Evolutionary conservation across 106 monocot genomes (phyloP), one percentile per base, ranked within the genome.

Genomic region (Vanilla planifolia): DNA sequence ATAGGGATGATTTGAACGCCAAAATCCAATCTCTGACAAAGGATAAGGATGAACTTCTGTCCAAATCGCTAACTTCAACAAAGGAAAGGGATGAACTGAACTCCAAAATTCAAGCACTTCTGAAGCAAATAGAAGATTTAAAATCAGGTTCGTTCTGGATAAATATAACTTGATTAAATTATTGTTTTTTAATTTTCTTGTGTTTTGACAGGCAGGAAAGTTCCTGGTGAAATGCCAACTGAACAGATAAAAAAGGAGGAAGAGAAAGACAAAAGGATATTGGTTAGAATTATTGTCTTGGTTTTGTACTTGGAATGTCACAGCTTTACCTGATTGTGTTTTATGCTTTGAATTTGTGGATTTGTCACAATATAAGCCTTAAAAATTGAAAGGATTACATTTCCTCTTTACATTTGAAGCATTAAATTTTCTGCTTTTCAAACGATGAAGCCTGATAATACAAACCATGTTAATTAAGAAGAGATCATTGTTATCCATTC

Each of bases 191-290:
- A 41, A 17, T 59, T 51, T 66, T 51, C n/a, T 61, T 35, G 60
- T 51, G 19, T 7, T 43, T 65, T 77, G 19, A 28, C 59, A 96
- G 95, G 69, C 42, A 86, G 60, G 60, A 89, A 71, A 46, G 53
- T 35, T 10, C 33, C 43, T 30, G 43, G 33, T 63, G 91, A 92
- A 50, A 75, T 41, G 47, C 51, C 75, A 65, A 65, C 33, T 66
- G 85, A 88, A 24, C 81, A 79, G 29, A 73, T 77, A 16, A 72
- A 79, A 44, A 84, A 77, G 59, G 85, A 85, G 60, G 82, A 91
- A 60, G 90, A 90, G 39, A 90, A 90, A 60, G 95, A 96, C 30
- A 76, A 84, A 10, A 79, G 98, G 55, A 88, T 98, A 71, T 92
- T 92, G 81, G 91, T 92, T 23, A 51, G 66, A 26, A 39, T 14